phyloP scores from a whole-genome alignment of 495 filamentous ascomycete species.

The Umbilicaria muhlenbergii region DNA sequence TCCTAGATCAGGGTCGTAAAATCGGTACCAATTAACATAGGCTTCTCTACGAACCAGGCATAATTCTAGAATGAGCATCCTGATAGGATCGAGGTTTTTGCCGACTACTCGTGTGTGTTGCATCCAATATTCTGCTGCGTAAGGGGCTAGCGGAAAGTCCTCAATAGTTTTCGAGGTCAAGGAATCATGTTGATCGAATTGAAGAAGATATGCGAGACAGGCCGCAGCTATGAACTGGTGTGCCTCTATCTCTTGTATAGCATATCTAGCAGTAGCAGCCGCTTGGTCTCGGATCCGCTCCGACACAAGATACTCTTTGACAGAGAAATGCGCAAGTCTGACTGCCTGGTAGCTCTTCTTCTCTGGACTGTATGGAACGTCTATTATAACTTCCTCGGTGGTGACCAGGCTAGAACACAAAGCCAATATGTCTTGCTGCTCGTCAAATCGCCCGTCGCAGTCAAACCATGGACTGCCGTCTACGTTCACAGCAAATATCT shows the following conservation, averaged over 20 bases:
- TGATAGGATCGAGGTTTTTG: background rate
- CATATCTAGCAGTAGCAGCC: background rate
- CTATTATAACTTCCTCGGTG: background rate
- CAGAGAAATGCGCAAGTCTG: slow-evolving; percentile 17
- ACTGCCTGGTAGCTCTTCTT: slow-evolving; percentile 1
- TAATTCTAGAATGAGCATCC: background rate
- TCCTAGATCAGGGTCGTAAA: background rate
- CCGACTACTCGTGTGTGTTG: slow-evolving; percentile 10
- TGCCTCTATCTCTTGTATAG: slow-evolving; percentile 7
- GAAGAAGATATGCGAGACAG: slow-evolving; percentile 16
- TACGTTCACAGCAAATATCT: slow-evolving; percentile 7
- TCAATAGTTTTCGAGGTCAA: background rate
- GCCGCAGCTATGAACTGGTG: slow-evolving; percentile 13
- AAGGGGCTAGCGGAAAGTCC: slow-evolving; percentile 13
- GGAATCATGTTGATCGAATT: slow-evolving; percentile 4
- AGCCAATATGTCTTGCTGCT: slow-evolving; percentile 5
- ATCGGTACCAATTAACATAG: slow-evolving; percentile 1
- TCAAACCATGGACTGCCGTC: slow-evolving; percentile 1
- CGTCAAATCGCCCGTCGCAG: background rate
- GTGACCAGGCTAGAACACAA: slow-evolving; percentile 11
- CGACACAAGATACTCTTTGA: slow-evolving; percentile 17
- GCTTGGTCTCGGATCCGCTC: background rate
- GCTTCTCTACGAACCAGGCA: background rate
- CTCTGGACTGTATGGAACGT: too few species aligned
- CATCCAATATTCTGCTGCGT: slow-evolving; percentile 9